Conservation (phyloP, 345 rosid species). For the Euphorbia pulcherrima region DNA sequence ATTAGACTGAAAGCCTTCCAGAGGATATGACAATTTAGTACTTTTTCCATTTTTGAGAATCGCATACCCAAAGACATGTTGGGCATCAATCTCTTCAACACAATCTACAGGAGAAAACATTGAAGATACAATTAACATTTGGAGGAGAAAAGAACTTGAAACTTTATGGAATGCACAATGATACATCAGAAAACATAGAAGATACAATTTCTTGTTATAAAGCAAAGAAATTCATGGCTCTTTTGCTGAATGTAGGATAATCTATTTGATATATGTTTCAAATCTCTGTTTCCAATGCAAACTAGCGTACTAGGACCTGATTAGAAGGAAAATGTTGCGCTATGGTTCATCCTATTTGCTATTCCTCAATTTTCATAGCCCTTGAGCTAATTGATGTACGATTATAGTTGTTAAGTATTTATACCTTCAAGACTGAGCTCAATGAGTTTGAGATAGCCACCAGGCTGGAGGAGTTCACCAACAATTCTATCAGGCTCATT, state of each 20-base stretch:
- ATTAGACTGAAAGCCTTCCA: slow-evolving; percentile 42
- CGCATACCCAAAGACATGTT: slow-evolving; percentile 46
- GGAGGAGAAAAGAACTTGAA: not conserved
- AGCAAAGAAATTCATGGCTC: no score
- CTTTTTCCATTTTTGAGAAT: slow-evolving; percentile 45
- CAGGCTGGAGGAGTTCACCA: slow-evolving; percentile 38
- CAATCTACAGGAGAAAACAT: slow-evolving; percentile 35
- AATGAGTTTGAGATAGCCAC: slow-evolving; percentile 37
- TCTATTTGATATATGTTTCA: no score
- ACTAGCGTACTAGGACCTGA: no score
- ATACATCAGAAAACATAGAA: no score
- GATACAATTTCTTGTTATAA: no score
- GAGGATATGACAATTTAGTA: slow-evolving; percentile 38
- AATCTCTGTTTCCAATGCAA: no score
- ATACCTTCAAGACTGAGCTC: slow-evolving; percentile 38
- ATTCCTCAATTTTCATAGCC: no score
- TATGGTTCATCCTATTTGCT: no score
- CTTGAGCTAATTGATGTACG: not conserved
- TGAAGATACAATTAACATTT: no score
- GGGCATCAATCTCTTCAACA: slow-evolving; percentile 53
- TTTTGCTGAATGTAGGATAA: no score
- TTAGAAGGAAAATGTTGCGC: no score
- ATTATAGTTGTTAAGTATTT: not conserved
- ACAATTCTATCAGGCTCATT: slow-evolving; percentile 11
- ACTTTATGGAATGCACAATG: no score